These are phyloP conservation scores for Ligustrum vulgare DNA, from an alignment of 257 asterid genomes.

Conservation along the genomic window DNA sequence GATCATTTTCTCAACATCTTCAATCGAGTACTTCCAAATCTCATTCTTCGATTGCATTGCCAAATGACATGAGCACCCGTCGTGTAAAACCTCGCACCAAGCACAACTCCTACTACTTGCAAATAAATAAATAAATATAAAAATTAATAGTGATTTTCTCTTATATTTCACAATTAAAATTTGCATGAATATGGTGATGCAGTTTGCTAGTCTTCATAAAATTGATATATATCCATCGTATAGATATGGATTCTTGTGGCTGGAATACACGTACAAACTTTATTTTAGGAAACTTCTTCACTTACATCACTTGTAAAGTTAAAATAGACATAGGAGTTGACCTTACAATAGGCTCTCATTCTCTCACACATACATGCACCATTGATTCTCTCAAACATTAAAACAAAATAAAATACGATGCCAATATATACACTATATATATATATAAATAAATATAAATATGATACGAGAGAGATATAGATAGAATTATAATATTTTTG, in stretches of 20 bases:
- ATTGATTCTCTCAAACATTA: background rate
- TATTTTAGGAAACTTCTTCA: slow-evolving; percentile 9
- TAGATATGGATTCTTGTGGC: background rate
- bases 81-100: no score
- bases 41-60: no score
- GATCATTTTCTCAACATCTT: no score
- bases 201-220: no score
- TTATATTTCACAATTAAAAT: no score
- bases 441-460: slow-evolving; percentile 34
- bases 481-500: slow-evolving; percentile 1
- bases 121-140: no score
- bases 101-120: no score
- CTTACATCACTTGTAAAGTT: slow-evolving; percentile 33
- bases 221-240: no score
- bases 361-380: background rate
- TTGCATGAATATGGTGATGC: no score
- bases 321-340: slow-evolving; percentile 40
- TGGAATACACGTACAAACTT: background rate
- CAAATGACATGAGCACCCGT: no score
- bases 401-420: slow-evolving; percentile 16
- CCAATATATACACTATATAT: slow-evolving; percentile 34
- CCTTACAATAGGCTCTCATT: slow-evolving; percentile 36
- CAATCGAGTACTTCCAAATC: no score
- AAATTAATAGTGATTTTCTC: no score
- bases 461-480: slow-evolving; percentile 44